Evolutionary conservation across 345 rosid species (phyloP).

Genomic region (Pistacia atlantica): DNA sequence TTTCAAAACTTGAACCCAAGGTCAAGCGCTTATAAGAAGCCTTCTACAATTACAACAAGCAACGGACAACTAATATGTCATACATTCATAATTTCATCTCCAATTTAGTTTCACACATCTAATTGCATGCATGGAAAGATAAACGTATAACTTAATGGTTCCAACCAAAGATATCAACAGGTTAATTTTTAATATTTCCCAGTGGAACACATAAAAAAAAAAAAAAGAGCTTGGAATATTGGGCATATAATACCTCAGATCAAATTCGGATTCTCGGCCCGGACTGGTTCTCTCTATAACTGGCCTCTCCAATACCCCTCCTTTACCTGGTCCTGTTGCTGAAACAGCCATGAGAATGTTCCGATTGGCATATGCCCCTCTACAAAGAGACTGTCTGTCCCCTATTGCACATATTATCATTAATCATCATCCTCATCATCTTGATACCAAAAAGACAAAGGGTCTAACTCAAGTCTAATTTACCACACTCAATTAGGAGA

Average conservation of each 20-base stretch:
- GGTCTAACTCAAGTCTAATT: neutral
- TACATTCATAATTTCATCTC: neutral
- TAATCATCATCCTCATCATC: slow-evolving; percentile 1
- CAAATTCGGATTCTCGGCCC: slow-evolving; percentile 79
- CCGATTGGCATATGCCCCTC: slow-evolving; percentile 55
- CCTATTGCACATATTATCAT: slow-evolving; percentile 35
- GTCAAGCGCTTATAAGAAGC: neutral
- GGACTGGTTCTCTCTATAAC: slow-evolving; percentile 68
- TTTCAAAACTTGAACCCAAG: slow-evolving; percentile 2
- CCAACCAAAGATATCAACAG: neutral
- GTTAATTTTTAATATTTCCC: neutral
- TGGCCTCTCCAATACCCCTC: slow-evolving; percentile 73
- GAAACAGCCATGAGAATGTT: slow-evolving; percentile 54
- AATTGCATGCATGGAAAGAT: neutral
- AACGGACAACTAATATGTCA: neutral
- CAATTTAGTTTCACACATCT: neutral
- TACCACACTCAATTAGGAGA: neutral
- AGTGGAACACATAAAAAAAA: neutral
- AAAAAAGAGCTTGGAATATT: neutral
- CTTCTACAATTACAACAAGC: neutral
- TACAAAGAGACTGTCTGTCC: slow-evolving; percentile 47
- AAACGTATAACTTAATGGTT: neutral
- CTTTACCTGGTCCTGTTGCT: slow-evolving; percentile 58
- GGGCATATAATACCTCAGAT: slow-evolving; percentile 55
- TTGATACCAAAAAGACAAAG: neutral